Conservation (phyloP, 352 stramenopile species). For the Globisporangium polare region DNA sequence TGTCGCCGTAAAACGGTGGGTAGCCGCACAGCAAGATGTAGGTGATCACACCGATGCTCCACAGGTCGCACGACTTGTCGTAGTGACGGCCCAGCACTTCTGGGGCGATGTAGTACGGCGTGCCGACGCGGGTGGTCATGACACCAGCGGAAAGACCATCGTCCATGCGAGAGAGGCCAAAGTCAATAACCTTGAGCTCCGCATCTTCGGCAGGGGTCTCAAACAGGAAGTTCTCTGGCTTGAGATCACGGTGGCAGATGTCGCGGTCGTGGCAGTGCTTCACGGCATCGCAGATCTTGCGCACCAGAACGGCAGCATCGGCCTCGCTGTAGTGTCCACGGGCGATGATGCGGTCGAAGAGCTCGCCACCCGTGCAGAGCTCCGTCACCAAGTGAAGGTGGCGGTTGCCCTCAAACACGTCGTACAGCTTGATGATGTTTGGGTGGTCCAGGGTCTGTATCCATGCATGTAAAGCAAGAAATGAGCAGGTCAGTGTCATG, state of each 20-base stretch:
- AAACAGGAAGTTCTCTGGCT: constrained; percentile 97
- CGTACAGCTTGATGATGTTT: constrained; percentile 98
- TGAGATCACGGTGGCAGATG: constrained; percentile 98
- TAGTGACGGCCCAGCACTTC: constrained; percentile 94
- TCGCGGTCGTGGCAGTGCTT: constrained; percentile 97
- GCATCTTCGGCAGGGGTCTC: constrained; percentile 86
- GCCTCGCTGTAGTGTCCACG: constrained; percentile 96
- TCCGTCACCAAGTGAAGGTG: constrained; percentile 98
- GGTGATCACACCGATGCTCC: constrained; percentile 95
- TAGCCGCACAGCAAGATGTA: constrained; percentile 96
- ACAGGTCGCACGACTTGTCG: constrained; percentile 96
- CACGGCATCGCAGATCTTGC: constrained; percentile 96
- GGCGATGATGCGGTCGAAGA: constrained; percentile 92
- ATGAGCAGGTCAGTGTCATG: constrained; percentile 2
- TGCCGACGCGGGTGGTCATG: constrained; percentile 96
- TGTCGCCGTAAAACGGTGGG: constrained; percentile 95
- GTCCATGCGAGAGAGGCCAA: constrained; percentile 93
- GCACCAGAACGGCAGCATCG: constrained; percentile 93
- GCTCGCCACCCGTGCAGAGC: constrained; percentile 96
- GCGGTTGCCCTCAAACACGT: constrained; percentile 96
- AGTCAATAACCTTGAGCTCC: constrained; percentile 99
- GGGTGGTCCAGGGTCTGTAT: constrained; percentile 88
- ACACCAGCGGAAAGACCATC: constrained; percentile 72
- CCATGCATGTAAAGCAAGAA: constrained; percentile 4
- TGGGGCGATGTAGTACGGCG: constrained; percentile 94